Evolutionary conservation across 148 eudicot genomes (phyloP).

Genomic region (Amaranthus hypochondriacus): DNA sequence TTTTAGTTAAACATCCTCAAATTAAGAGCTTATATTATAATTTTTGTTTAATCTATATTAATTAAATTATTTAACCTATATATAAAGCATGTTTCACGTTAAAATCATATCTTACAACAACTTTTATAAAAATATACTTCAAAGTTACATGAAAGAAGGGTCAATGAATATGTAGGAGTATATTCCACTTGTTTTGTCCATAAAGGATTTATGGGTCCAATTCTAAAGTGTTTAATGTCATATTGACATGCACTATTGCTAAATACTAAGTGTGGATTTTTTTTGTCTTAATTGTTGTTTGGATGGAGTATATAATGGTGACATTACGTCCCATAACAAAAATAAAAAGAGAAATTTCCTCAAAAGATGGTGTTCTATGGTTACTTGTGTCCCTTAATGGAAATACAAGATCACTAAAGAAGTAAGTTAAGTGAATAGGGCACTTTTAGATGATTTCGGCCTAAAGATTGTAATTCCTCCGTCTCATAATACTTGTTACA

Average conservation of each 20-base stretch:
- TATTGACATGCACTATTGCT: background rate
- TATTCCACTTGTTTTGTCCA: background rate
- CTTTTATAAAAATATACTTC: too few species aligned
- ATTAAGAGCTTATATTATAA: too few species aligned
- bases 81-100: too few species aligned
- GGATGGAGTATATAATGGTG: background rate
- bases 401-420: background rate
- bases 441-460: too few species aligned
- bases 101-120: too few species aligned
- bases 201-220: background rate
- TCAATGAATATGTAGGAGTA: background rate
- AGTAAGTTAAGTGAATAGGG: background rate
- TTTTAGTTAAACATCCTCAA: too few species aligned
- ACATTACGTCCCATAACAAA: background rate
- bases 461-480: too few species aligned
- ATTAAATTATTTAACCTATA: too few species aligned
- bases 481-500: background rate
- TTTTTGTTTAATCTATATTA: too few species aligned
- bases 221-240: background rate
- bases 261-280: background rate
- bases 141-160: background rate
- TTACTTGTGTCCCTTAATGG: slow-evolving; percentile 1
- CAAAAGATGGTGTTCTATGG: background rate
- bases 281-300: background rate
- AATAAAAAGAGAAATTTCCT: background rate